phyloP scores from a whole-genome alignment of 306 rosid species.

The Notholithocarpus densiflorus region DNA sequence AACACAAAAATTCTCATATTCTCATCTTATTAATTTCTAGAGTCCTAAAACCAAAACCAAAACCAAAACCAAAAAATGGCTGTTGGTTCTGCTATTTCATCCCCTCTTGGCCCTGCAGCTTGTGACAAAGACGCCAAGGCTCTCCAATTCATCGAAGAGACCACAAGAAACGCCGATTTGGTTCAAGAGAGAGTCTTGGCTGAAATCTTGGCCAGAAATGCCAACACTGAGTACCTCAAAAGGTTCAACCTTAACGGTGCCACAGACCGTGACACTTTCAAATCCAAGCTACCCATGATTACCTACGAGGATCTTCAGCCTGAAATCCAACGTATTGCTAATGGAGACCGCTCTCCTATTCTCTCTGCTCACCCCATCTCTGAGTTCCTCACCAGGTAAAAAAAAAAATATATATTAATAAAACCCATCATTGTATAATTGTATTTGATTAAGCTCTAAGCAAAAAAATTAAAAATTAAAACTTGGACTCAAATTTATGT shows the following conservation, averaged over 20 bases:
- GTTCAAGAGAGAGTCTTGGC: slow-evolving; percentile 41
- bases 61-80: slow-evolving; percentile 31
- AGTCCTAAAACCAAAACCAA: not conserved
- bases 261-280: slow-evolving; percentile 37
- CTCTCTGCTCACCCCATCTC: slow-evolving; percentile 57
- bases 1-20: not conserved
- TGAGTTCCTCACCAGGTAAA: slow-evolving; percentile 54
- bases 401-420: not conserved
- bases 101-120: slow-evolving; percentile 52
- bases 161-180: slow-evolving; percentile 46
- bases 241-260: slow-evolving; percentile 44
- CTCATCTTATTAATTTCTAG: not conserved
- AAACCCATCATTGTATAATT: no score
- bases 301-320: slow-evolving; percentile 58
- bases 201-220: slow-evolving; percentile 41
- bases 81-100: slow-evolving; percentile 36
- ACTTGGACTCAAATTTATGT: not conserved
- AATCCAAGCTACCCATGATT: slow-evolving; percentile 35
- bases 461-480: no score
- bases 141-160: slow-evolving; percentile 46
- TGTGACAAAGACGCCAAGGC: slow-evolving; percentile 53
- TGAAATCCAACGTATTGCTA: slow-evolving; percentile 51
- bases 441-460: no score
- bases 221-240: slow-evolving; percentile 46
- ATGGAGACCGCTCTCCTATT: slow-evolving; percentile 56